Percentiles rank a stretch among this genome's conserved stretches.
Conservation (phyloP, 257 asterid species). For the Thymus quinquecostatus region DNA sequence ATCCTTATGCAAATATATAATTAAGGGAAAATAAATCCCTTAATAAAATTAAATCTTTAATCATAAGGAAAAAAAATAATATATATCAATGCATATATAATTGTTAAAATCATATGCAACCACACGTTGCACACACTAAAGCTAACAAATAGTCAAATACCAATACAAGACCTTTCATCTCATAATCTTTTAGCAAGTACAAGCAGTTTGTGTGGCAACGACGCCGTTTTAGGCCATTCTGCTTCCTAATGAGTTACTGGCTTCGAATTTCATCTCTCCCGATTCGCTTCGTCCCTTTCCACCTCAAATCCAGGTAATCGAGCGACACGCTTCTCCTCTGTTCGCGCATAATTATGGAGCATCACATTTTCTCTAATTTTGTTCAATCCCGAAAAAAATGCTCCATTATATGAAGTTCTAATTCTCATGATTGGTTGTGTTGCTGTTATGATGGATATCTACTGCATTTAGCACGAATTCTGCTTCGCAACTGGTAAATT, state of each 20-base stretch:
- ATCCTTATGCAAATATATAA: too few relatives aligned
- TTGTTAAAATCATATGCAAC: too few relatives aligned
- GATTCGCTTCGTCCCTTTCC: constrained; percentile 32
- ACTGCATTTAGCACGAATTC: background rate
- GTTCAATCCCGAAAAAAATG: background rate
- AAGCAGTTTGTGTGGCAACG: too few relatives aligned
- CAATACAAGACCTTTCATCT: too few relatives aligned
- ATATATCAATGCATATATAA: too few relatives aligned
- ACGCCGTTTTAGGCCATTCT: background rate
- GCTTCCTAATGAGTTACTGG: constrained; percentile 41
- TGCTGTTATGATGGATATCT: background rate
- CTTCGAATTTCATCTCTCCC: constrained; percentile 36
- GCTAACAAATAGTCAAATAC: too few relatives aligned
- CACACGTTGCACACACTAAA: too few relatives aligned
- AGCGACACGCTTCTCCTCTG: constrained; percentile 1
- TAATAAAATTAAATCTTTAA: too few relatives aligned
- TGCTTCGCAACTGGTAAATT: background rate
- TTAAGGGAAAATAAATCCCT: too few relatives aligned
- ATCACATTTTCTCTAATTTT: constrained; percentile 16
- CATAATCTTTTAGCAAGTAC: too few relatives aligned
- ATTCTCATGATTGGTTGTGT: constrained; percentile 22
- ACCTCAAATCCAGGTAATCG: constrained; percentile 30
- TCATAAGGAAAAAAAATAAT: too few relatives aligned
- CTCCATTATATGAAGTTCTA: background rate
- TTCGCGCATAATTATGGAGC: background rate